Evolutionary conservation across 768 basidiomycete genomes (phyloP), one percentile per base, ranked within the genome.

Genomic region (Agaricus subrufescens): DNA sequence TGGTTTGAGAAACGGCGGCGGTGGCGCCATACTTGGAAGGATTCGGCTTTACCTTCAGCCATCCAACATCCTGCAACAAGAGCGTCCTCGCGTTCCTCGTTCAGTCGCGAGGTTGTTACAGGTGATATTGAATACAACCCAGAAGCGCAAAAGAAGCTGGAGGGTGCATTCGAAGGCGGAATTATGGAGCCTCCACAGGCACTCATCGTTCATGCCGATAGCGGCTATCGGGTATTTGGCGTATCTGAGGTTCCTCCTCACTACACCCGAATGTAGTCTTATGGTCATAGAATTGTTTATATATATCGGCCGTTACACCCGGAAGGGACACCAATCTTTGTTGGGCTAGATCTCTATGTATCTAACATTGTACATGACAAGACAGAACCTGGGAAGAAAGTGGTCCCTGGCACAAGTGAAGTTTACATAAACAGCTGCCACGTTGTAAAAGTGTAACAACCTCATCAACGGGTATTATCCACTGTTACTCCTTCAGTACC

Each of bases 71-170:
- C 53, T 10, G 53, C 37, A n/a, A 47, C 53, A 11, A 47, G 15
- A 25, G 38, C 30, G 4, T 48, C 53, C 8, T 47, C 46, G 23
- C 45, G 53, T 2, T 47, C 53, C n/a, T 54, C 53, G 37, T 54
- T 54, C 38, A 54, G 53, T 25, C 53, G 38, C 15, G 53, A 48
- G 26, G 37, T 54, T 26, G 53, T 54, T 9, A 54, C 53, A n/a
- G 53, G 53, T n/a, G 53, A 54, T 47, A 39, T 54, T 8, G 53
- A 54, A 46, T 54, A 54, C 15, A 54, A 54, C 30, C 53, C 46
- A 3, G 53, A 54, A 47, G 46, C 46, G 11, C 45, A 54, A 38
- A 54, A 54, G 40, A 54, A 54, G 46, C 23, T 54, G 46, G 53
- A 54, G 2, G n/a, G 26, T 26, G 38, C 15, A 14, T 23, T 15